Percentiles rank a stretch among this genome's conserved stretches.
Evolutionary conservation across 2,329 filamentous ascomycete genomes (phyloP).

Genomic region (Exophiala oligosperma): DNA sequence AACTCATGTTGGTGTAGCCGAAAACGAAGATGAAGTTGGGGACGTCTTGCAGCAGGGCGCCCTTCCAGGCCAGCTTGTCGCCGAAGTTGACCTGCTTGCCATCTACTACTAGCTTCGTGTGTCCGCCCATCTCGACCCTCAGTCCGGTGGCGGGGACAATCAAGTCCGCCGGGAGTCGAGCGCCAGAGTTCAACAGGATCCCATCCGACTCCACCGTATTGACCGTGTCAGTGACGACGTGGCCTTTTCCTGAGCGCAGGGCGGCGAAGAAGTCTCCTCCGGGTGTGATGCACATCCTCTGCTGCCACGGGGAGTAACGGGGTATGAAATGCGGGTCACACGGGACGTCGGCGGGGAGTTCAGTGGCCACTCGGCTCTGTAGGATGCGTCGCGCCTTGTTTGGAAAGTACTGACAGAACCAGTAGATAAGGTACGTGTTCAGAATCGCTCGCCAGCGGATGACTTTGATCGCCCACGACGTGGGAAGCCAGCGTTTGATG

Average conservation of each 20-base stretch:
- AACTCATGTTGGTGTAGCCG: constrained; percentile 45
- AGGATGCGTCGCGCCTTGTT: constrained; percentile 6
- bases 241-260: constrained; percentile 50
- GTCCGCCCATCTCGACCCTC: constrained; percentile 40
- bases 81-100: constrained; percentile 33
- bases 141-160: constrained; percentile 47
- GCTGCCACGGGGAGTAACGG: constrained; percentile 66
- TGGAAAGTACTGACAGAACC: constrained; percentile 21
- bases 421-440: constrained; percentile 7
- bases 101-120: constrained; percentile 37
- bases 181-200: constrained; percentile 48
- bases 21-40: constrained; percentile 43
- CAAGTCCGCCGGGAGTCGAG: constrained; percentile 41
- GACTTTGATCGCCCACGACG: constrained; percentile 5
- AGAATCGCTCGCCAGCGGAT: constrained; percentile 18
- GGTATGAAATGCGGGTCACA: constrained; percentile 65
- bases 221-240: constrained; percentile 56
- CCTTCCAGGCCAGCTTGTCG: constrained; percentile 43
- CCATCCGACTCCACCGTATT: constrained; percentile 50
- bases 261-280: constrained; percentile 58
- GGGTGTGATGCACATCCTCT: constrained; percentile 65
- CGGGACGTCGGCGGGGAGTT: constrained; percentile 39
- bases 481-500: constrained; percentile 1
- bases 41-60: constrained; percentile 45
- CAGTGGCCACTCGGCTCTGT: neutral